A percentile compares a stretch with the other conserved stretches of the same genome.
Conservation (phyloP, 2,329 filamentous ascomycete species). For the Dactylonectria macrodidyma region DNA sequence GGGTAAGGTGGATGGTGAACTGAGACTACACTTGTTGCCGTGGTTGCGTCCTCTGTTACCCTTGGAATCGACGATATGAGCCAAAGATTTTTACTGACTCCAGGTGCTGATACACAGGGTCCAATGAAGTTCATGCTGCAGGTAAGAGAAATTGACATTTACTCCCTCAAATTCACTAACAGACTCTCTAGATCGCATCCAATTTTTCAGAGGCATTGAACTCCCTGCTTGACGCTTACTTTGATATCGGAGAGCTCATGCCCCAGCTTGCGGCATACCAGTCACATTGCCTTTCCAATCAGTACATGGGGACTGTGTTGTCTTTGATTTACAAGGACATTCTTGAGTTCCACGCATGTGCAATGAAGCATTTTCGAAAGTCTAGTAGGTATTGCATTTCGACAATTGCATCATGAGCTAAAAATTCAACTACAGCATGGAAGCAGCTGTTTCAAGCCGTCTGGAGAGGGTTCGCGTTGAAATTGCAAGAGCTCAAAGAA, state of each 20-base stretch:
- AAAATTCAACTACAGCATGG: background rate
- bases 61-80: too few relatives aligned
- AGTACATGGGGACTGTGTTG: background rate
- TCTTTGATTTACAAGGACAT: slow-evolving; percentile 1
- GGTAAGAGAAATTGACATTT: background rate
- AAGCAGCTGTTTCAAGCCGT: background rate
- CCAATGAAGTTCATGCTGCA: slow-evolving; percentile 1
- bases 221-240: background rate
- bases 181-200: background rate
- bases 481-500: background rate
- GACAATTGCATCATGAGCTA: background rate
- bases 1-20: slow-evolving; percentile 38
- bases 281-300: background rate
- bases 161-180: background rate
- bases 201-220: background rate
- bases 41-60: too few relatives aligned
- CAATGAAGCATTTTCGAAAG: background rate
- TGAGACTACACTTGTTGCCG: too few relatives aligned
- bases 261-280: background rate
- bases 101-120: background rate
- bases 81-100: background rate
- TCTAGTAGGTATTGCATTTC: background rate
- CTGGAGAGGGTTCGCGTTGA: background rate
- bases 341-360: background rate
- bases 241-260: background rate